phyloP scores from a whole-genome alignment of 768 basidiomycete species.

The Gymnopilus junonius region DNA sequence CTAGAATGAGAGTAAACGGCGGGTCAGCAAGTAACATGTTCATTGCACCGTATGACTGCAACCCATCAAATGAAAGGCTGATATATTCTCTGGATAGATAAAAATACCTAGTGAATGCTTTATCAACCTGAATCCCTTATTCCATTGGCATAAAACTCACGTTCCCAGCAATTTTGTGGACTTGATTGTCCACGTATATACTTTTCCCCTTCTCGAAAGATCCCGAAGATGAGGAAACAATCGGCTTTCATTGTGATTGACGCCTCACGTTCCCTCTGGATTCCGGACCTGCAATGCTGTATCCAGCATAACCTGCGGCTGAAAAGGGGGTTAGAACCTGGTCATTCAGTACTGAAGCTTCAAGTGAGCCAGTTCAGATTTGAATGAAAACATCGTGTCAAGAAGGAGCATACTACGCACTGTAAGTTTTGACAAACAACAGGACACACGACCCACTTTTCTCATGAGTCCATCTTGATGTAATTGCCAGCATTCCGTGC shows the following conservation, averaged over 20 bases:
- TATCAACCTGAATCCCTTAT: too few relatives aligned
- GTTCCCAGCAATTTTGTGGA: background rate
- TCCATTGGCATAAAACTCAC: background rate
- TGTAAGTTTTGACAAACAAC: too few relatives aligned
- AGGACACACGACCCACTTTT: background rate
- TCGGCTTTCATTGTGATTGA: background rate
- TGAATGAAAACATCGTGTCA: background rate
- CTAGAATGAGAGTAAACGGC: too few relatives aligned
- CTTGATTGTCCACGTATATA: background rate
- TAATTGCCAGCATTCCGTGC: background rate
- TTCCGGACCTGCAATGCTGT: background rate
- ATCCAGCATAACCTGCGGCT: background rate
- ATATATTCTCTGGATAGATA: too few relatives aligned
- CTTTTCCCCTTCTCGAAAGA: background rate
- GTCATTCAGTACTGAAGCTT: background rate
- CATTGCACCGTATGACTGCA: too few relatives aligned
- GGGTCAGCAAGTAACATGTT: too few relatives aligned
- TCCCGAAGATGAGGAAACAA: background rate
- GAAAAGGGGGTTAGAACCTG: background rate
- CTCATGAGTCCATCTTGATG: background rate
- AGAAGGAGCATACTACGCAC: too few relatives aligned
- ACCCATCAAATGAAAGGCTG: too few relatives aligned
- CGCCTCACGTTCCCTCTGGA: background rate
- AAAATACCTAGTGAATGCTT: too few relatives aligned
- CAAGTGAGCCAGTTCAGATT: background rate